A percentile compares a stretch with the other conserved stretches of the same genome.
phyloP scores from a whole-genome alignment of 2,329 filamentous ascomycete species.

The Ceratocystis ficicola region DNA sequence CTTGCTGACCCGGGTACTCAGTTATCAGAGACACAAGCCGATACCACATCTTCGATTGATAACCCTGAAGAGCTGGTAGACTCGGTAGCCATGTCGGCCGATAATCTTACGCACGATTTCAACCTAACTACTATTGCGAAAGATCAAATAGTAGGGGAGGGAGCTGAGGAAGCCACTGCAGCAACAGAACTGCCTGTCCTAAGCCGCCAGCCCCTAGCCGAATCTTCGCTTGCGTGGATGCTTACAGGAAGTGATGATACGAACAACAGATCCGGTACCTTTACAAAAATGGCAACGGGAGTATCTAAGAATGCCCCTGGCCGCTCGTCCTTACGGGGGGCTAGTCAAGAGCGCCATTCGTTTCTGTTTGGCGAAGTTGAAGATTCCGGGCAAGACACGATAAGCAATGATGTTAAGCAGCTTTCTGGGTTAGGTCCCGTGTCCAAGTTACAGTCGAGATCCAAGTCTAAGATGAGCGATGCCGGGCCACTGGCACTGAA shows the following conservation, averaged over 20 bases:
- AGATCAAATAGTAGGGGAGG: neutral
- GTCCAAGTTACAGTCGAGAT: neutral
- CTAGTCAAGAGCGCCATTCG: constrained; percentile 43
- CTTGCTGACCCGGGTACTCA: constrained; percentile 42
- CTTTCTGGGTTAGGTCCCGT: constrained; percentile 47
- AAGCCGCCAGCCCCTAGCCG: constrained; percentile 54
- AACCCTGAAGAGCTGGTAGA: neutral
- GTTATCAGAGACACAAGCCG: neutral
- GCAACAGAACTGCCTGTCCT: constrained; percentile 33
- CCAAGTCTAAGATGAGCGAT: constrained; percentile 33
- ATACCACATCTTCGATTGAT: neutral
- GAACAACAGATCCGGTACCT: constrained; percentile 24
- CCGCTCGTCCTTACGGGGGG: constrained; percentile 15
- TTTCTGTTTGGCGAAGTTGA: constrained; percentile 48
- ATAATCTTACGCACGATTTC: neutral
- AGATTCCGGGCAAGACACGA: constrained; percentile 29
- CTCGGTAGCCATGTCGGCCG: neutral
- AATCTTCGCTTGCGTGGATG: constrained; percentile 73
- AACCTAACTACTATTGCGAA: neutral
- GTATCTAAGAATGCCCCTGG: constrained; percentile 27
- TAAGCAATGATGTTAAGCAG: constrained; percentile 32
- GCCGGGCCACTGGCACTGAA: neutral
- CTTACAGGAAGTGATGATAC: constrained; percentile 43
- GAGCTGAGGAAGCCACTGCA: neutral
- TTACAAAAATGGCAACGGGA: constrained; percentile 24